Evolutionary conservation across 306 rosid species (phyloP).

Genomic region (Styphnolobium japonicum): DNA sequence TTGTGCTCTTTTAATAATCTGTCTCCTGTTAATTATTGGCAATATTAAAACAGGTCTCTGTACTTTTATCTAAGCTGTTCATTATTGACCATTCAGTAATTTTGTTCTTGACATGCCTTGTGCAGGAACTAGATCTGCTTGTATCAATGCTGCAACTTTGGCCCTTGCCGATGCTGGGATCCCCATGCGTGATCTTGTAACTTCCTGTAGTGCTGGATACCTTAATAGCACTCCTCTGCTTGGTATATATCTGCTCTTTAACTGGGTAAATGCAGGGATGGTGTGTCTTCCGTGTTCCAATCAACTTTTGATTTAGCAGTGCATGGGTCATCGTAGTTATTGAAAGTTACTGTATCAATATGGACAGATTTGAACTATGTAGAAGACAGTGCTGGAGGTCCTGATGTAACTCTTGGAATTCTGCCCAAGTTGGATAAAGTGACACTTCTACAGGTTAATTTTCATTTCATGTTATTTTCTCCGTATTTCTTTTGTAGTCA

Average conservation of each 20-base stretch:
- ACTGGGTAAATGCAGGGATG: not conserved
- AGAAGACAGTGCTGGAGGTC: conserved; percentile 97
- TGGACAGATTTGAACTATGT: conserved; percentile 80
- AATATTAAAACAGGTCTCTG: not conserved
- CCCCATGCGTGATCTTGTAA: conserved; percentile 90
- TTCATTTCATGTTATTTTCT: conserved; percentile 18
- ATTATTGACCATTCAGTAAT: not conserved
- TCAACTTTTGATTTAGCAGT: not conserved
- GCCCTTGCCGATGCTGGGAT: conserved; percentile 97
- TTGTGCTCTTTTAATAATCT: not conserved
- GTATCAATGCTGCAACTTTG: conserved; percentile 92
- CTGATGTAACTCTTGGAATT: conserved; percentile 88
- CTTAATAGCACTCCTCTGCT: conserved; percentile 85
- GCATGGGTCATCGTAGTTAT: not conserved
- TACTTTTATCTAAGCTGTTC: not conserved
- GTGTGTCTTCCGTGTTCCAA: not conserved
- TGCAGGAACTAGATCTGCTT: conserved; percentile 91
- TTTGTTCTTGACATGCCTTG: conserved; percentile 14
- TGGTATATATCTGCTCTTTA: conserved; percentile 47
- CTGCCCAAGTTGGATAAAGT: conserved; percentile 84
- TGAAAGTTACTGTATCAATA: conserved; percentile 20
- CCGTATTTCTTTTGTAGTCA: conserved; percentile 1
- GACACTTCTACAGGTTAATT: conserved; percentile 78
- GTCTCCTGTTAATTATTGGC: not conserved
- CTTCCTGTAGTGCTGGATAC: conserved; percentile 92